Base-by-base conservation (phyloP, 2,329 filamentous ascomycete genomes). In the Fusarium albosuccineum region DNA sequence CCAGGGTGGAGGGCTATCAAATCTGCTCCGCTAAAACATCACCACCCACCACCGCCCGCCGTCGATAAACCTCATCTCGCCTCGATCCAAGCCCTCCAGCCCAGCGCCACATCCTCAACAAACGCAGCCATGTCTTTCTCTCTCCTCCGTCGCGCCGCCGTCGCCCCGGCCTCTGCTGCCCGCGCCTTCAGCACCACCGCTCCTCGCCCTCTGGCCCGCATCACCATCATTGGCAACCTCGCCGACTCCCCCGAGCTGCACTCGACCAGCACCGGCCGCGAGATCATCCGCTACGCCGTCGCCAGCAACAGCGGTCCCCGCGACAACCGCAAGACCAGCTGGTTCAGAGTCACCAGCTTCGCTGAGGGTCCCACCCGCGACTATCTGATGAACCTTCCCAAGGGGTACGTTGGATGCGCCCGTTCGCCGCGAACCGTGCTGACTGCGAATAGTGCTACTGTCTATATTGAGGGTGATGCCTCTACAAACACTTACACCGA, bases 191-290 rank as follows among this genome's bases (percentile, higher is more conserved):
- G 89, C 82, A 89, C 89, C 72, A 89, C 91, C 44, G 82, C 89
- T 40, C 79, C 87, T 50, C 86, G 87, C 66, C 81, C 85, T 66
- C 75, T 96, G 70, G 92, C 96, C 71, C 91, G 90, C 80, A 91
- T 99, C 83, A 91, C 89, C 74, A 84, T 99, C 79, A 86, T 97
- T 72, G 96, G 96, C 76, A 91, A 94, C 79, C 89, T 99, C 52
- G 93, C 87, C 64, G 87, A 89, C 73, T 86, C 88, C 54, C 95
- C 96, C 60, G 94, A 97, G 84, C 74, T 94, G 70, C 84, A 86
- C 37, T 79, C 88, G 61, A 92, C 92, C 48, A 86, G 87, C 73
- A 90, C 83, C 53, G 93, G 93, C 60, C 86, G 85, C 67, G 92
- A 97, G 67, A 75, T 97, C 60, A 77, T 98, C 75, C 88, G 87